Evolutionary conservation across 2,329 filamentous ascomycete species (phyloP), one percentile per base, ranked within the genome.

Genomic region (Magnaporthiopsis poae): DNA sequence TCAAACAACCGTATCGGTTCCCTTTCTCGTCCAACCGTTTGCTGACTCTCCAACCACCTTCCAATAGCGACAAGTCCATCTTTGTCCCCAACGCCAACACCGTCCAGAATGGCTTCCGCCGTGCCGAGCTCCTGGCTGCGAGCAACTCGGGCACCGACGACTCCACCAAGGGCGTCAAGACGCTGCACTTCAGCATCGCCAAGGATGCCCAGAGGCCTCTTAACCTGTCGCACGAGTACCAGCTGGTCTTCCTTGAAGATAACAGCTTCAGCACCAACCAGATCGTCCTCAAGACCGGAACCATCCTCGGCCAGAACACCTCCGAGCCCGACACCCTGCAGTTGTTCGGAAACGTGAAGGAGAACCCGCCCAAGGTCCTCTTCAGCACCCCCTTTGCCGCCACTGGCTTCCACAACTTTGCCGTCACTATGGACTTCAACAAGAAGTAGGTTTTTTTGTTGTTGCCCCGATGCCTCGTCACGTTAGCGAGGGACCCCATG

Each of bases 191-290:
- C 74, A 84, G 81, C 70, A 72, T 88, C 39, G 79, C 79, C 73
- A 82, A 84, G 71, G 84, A 88, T 69, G 68, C 74, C 3, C 71
- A 76, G 60, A 77, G 82, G 13, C 80, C 81, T 15, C 74, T 88
- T 65, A 88, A 88, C 76, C 75, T 83, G 66, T 82, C 81, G 9
- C 86, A 88, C 73, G 84, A 88, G 75, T 88, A 88, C 75, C 78
- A 86, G 72, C 80, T 86, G 61, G 77, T 80, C 56, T 84, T 81
- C 73, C 77, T 82, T 35, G 81, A 83, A 73, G 78, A 75, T 69
- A 74, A 71, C 64, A 77, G 80, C 69, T 84, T 76, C 73, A 79
- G 77, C 69, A 79, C 78, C 66, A 82, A 84, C 74, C 81, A 84
- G 74, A 73, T 84, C 68, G 81, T 79, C 31, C 79, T 87, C 68